Percentiles rank a stretch among this genome's conserved stretches.
phyloP scores from a whole-genome alignment of 805 yeast genomes.

The Hanseniaspora mollemarum region DNA sequence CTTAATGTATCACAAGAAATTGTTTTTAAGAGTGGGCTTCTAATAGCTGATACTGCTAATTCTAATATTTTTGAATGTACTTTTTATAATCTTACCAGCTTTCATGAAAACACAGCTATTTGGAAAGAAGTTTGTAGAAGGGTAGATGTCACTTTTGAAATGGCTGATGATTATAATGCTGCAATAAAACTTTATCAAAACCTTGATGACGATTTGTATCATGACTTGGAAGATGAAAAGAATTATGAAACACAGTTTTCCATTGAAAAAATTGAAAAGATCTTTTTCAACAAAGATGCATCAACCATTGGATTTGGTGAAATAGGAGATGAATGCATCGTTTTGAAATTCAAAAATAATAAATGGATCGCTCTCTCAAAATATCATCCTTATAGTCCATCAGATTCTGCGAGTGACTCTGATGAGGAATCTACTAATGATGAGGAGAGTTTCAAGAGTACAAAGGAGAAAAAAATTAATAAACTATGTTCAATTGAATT shows the following conservation, averaged over 20 bases:
- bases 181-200: constrained; percentile 41
- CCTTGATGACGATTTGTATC: constrained; percentile 62
- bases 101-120: constrained; percentile 22
- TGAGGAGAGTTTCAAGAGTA: neutral
- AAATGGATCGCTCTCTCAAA: constrained; percentile 4
- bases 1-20: neutral
- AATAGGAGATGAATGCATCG: neutral
- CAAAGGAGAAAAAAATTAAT: neutral
- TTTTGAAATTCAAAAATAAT: neutral
- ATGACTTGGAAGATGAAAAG: constrained; percentile 40
- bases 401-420: neutral
- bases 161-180: neutral
- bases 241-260: constrained; percentile 25
- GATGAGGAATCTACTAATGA: neutral
- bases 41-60: neutral
- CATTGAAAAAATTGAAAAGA: neutral
- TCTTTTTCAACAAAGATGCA: constrained; percentile 7
- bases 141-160: constrained; percentile 35
- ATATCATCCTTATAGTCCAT: neutral
- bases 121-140: constrained; percentile 69
- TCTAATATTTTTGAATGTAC: constrained; percentile 2
- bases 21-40: constrained; percentile 1
- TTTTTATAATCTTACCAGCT: constrained; percentile 7
- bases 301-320: constrained; percentile 10
- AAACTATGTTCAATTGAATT: neutral